Conservation (phyloP, 768 basidiomycete species). For the Phaffia australis region DNA sequence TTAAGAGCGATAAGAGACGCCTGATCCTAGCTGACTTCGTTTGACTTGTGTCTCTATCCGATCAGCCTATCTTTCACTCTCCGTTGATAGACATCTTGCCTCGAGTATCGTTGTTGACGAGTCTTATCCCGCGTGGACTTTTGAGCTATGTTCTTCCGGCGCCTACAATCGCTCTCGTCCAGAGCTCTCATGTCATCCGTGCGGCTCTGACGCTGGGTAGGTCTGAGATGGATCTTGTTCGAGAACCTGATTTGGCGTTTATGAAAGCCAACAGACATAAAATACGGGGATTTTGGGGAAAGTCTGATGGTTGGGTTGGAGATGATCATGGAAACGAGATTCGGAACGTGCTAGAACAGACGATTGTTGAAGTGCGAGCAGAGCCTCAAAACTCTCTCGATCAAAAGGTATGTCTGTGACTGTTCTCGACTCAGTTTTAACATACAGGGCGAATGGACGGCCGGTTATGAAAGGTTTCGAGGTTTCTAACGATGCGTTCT, state of each 20-base stretch:
- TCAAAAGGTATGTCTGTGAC: neutral
- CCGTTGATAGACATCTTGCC: neutral
- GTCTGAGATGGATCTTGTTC: conserved; percentile 9
- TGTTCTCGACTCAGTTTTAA: neutral
- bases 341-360: neutral
- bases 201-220: neutral
- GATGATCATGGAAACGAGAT: neutral
- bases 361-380: too few species aligned
- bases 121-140: neutral
- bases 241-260: conserved; percentile 3
- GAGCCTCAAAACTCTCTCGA: neutral
- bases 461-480: too few species aligned
- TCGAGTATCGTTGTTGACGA: neutral
- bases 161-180: conserved; percentile 8
- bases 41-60: too few species aligned
- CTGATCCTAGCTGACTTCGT: too few species aligned
- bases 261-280: neutral
- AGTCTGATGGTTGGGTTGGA: conserved; percentile 9
- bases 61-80: conserved; percentile 10
- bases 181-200: neutral
- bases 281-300: conserved; percentile 3
- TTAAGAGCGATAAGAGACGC: too few species aligned
- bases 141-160: neutral
- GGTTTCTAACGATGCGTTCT: neutral
- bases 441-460: too few species aligned